phyloP scores from a whole-genome alignment of 2,329 filamentous ascomycete species.

The Emmonsia crescens region DNA sequence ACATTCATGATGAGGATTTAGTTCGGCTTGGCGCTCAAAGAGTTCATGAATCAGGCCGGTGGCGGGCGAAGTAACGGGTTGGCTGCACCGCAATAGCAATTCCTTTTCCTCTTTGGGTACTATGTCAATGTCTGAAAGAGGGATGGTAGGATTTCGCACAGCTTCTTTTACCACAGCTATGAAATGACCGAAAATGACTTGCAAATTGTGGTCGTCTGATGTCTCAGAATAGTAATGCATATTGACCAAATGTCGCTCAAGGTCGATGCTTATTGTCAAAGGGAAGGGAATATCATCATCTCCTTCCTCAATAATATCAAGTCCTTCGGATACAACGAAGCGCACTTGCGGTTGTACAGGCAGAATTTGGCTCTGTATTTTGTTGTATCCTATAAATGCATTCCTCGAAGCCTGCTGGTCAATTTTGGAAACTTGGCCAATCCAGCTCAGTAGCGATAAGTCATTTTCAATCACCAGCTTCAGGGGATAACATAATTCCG shows the following conservation, averaged over 20 bases:
- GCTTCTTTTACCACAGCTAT: background rate
- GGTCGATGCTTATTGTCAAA: background rate
- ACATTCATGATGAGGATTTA: background rate
- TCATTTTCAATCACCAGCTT: background rate
- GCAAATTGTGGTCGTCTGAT: background rate
- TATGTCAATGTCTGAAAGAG: background rate
- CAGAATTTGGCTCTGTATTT: background rate
- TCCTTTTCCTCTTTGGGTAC: background rate
- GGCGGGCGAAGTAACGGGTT: background rate
- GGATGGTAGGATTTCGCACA: background rate
- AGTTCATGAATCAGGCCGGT: background rate
- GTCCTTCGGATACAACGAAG: background rate
- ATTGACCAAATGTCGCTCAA: background rate
- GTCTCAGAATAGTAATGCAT: background rate
- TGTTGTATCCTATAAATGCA: background rate
- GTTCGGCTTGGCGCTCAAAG: slow-evolving; percentile 3
- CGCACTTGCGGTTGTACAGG: background rate
- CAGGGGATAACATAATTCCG: background rate
- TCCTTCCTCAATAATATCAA: background rate
- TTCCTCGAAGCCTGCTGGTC: background rate
- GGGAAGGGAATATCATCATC: background rate
- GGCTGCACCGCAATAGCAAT: background rate
- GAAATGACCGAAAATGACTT: background rate
- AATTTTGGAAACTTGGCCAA: background rate
- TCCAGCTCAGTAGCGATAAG: background rate